A percentile compares a stretch with the other conserved stretches of the same genome.
Evolutionary conservation across 1,139 yeast genomes (phyloP).

Genomic region (Neolecta irregularis): DNA sequence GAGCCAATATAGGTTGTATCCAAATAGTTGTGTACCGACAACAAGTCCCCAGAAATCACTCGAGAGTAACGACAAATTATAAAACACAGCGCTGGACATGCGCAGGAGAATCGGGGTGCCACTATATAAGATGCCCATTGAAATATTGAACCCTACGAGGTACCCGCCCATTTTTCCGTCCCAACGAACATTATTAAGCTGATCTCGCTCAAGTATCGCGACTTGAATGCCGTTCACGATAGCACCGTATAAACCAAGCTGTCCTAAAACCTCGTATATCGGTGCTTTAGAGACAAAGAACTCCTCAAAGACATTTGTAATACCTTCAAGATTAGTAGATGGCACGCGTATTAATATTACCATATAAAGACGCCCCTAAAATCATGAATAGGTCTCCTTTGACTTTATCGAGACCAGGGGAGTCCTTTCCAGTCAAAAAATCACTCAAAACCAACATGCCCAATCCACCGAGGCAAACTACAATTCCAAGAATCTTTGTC

Average conservation of each 20-base stretch:
- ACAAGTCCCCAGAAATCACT: constrained; percentile 33
- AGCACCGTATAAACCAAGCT: constrained; percentile 29
- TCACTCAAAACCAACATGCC: constrained; percentile 30
- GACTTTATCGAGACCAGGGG: constrained; percentile 25
- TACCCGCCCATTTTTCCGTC: constrained; percentile 28
- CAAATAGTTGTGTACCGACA: constrained; percentile 30
- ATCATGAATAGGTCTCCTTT: constrained; percentile 32
- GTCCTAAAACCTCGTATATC: constrained; percentile 30
- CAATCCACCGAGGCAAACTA: constrained; percentile 30
- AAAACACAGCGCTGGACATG: constrained; percentile 33
- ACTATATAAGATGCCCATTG: constrained; percentile 27
- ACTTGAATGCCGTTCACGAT: constrained; percentile 31
- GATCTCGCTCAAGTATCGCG: constrained; percentile 29
- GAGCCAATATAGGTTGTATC: constrained; percentile 31
- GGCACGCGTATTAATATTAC: too few relatives aligned
- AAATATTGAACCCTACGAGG: constrained; percentile 29
- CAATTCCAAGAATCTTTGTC: constrained; percentile 30
- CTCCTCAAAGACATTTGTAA: constrained; percentile 31
- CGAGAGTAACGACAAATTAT: constrained; percentile 30
- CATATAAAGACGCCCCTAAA: constrained; percentile 32
- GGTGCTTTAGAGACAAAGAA: constrained; percentile 32
- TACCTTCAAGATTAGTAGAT: too few relatives aligned
- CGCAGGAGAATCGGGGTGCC: constrained; percentile 31
- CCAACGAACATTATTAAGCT: constrained; percentile 28
- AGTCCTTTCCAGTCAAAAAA: constrained; percentile 27